Evolutionary conservation across 2,329 filamentous ascomycete species (phyloP).

Genomic region (Xylaria arbuscula): DNA sequence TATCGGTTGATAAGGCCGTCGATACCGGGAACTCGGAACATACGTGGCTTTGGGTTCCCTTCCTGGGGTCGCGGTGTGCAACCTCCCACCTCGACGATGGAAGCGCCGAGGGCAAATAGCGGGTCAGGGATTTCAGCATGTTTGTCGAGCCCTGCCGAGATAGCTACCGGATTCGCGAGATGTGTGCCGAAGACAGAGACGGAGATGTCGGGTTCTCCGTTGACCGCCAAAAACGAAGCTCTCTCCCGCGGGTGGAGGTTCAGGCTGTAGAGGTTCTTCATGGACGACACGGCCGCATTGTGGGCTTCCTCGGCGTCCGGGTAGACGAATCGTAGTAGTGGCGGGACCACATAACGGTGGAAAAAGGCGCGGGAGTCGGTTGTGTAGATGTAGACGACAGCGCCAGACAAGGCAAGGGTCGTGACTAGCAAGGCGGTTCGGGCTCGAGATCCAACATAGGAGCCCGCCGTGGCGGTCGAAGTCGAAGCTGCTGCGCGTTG

Average conservation of each 20-base stretch:
- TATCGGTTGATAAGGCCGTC: conserved; percentile 95
- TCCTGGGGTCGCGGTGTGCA: conserved; percentile 87
- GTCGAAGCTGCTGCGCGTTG: conserved; percentile 41
- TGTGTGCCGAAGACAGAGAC: conserved; percentile 77
- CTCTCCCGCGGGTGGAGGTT: conserved; percentile 87
- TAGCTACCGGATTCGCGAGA: conserved; percentile 88
- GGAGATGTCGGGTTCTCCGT: conserved; percentile 52
- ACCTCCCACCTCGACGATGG: conserved; percentile 91
- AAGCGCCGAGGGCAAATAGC: conserved; percentile 85
- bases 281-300: conserved; percentile 75
- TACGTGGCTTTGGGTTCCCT: conserved; percentile 87
- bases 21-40: conserved; percentile 86
- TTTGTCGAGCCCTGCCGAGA: conserved; percentile 96
- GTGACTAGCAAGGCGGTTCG: conserved; percentile 54
- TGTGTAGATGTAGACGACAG: conserved; percentile 71
- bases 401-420: conserved; percentile 56
- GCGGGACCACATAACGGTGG: conserved; percentile 76
- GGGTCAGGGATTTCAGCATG: conserved; percentile 87
- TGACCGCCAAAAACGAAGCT: conserved; percentile 50
- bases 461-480: conserved; percentile 20
- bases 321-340: conserved; percentile 71
- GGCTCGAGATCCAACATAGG: conserved; percentile 5
- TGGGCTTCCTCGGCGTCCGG: conserved; percentile 93
- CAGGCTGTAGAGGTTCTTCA: conserved; percentile 79
- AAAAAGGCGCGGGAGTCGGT: conserved; percentile 79